phyloP scores from a whole-genome alignment of 1,284 basidiomycete genomes.

The Macrocybe sp. region DNA sequence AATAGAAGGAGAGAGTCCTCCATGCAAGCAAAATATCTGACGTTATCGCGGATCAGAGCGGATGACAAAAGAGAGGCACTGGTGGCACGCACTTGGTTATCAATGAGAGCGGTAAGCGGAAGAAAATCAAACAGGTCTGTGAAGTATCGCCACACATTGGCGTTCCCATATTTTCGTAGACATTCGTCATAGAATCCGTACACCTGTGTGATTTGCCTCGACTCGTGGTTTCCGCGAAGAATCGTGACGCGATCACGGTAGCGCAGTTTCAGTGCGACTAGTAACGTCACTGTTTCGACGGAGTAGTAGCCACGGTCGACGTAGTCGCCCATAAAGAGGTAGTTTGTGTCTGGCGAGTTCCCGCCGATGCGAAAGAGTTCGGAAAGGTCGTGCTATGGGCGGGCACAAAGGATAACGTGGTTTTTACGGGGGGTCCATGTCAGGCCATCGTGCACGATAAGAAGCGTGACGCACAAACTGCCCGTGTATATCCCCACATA shows the following conservation, averaged over 20 bases:
- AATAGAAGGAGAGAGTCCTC: constrained; percentile 97
- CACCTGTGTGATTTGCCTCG: constrained; percentile 98
- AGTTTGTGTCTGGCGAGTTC: constrained; percentile 99
- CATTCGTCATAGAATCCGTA: constrained; percentile 99
- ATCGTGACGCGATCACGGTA: constrained; percentile 99
- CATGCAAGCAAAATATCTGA: constrained; percentile 99
- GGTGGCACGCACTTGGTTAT: constrained; percentile 82
- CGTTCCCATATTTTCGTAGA: constrained; percentile 98
- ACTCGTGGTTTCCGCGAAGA: constrained; percentile 97
- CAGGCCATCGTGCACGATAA: constrained; percentile 11
- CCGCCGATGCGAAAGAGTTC: constrained; percentile 99
- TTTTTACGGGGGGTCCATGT: constrained; percentile 6
- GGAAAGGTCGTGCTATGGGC: constrained; percentile 90
- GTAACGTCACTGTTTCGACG: constrained; percentile 97
- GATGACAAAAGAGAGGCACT: constrained; percentile 82
- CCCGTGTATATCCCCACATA: constrained; percentile 98
- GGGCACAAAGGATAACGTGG: constrained; percentile 8
- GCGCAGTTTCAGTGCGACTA: constrained; percentile 96
- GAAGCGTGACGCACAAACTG: constrained; percentile 84
- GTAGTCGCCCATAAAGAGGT: constrained; percentile 99
- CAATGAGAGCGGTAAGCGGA: constrained; percentile 94
- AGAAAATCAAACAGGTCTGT: constrained; percentile 99
- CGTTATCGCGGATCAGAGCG: constrained; percentile 97
- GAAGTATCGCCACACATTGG: constrained; percentile 99
- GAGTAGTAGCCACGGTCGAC: constrained; percentile 99